Percentiles rank a stretch among this genome's conserved stretches.
Evolutionary conservation across 73 alveolate species (phyloP).

Genomic region (Halteria grandinella): DNA sequence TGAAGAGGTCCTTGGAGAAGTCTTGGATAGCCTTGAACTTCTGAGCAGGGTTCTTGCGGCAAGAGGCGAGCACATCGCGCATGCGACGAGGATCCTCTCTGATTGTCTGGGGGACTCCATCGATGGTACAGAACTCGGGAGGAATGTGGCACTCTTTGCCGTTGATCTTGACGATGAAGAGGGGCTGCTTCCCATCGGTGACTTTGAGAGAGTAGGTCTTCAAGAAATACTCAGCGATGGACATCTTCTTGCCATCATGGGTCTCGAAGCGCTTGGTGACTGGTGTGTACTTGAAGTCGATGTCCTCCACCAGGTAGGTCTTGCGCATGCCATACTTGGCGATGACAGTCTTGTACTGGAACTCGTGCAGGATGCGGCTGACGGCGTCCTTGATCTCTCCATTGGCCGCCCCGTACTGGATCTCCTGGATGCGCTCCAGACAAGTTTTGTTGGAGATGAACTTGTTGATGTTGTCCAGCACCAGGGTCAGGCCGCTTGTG

Average conservation of each 20-base stretch:
- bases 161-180: slow-evolving; percentile 33
- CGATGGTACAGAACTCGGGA: slow-evolving; percentile 42
- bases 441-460: slow-evolving; percentile 24
- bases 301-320: slow-evolving; percentile 41
- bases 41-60: slow-evolving; percentile 44
- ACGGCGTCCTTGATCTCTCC: slow-evolving; percentile 9
- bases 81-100: slow-evolving; percentile 26
- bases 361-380: slow-evolving; percentile 2
- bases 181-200: slow-evolving; percentile 1
- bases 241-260: slow-evolving; percentile 39
- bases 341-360: slow-evolving; percentile 29
- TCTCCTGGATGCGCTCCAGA: slow-evolving; percentile 19
- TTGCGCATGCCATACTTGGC: slow-evolving; percentile 52
- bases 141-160: slow-evolving; percentile 49
- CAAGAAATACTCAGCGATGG: slow-evolving; percentile 54
- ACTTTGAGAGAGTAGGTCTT: slow-evolving; percentile 48
- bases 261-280: slow-evolving; percentile 7
- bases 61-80: slow-evolving; percentile 21
- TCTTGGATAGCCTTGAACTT: slow-evolving; percentile 42
- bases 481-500: slow-evolving; percentile 25
- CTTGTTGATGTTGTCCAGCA: slow-evolving; percentile 37
- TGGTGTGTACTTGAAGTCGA: slow-evolving; percentile 38
- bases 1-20: slow-evolving; percentile 14
- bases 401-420: not conserved
- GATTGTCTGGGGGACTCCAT: slow-evolving; percentile 52